Evolutionary conservation across 2,329 filamentous ascomycete species (phyloP), one percentile per base, ranked within the genome.

Genomic region (Aspergillus sp.): DNA sequence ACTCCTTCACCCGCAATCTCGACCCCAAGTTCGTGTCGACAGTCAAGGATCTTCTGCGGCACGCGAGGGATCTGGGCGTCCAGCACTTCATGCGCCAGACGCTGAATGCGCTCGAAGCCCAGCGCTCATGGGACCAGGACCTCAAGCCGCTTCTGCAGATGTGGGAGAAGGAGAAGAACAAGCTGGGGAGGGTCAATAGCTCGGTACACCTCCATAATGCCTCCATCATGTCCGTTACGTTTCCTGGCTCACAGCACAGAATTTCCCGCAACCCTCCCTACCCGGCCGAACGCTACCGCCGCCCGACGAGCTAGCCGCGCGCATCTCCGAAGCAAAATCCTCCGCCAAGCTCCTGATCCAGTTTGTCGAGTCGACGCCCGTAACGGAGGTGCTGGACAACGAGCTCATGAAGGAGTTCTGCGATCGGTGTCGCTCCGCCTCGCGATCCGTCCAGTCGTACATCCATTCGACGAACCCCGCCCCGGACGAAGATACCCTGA

Each of bases 331-430:
- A 64, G 88, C 89, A 6, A 76, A 76, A 41, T 94, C 86, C 2
- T 93, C 86, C 3, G 88, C 89, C 5, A 89, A 88, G 57, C 75
- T 98, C 4, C 75, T 98, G n/a, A 74, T 85, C 32, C 89, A 98
- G 60, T 80, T 95, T 5, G 78, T 94, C 12, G 83, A 89, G 59
- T 88, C 83, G 36, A 94, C 88, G 0, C 77, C 86, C 0, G 70
- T 81, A 0, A 64, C 71, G 10, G 86, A 94, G 53, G 67, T 95
- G 15, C 69, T 86, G 13, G 61, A 69, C 33, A 89, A 93, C 51
- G 89, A 95, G n/a, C 71, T 98, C 32, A 79, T 95, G 55, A 82
- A 80, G 53, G 91, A 98, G 63, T 96, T 98, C 55, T 77, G 80
- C 29, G 81, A 91, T 47, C 80, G 91, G 15, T 96, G 89, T 53